Evolutionary conservation across 2,329 filamentous ascomycete genomes (phyloP).

Genomic region (Diaporthe batatas): DNA sequence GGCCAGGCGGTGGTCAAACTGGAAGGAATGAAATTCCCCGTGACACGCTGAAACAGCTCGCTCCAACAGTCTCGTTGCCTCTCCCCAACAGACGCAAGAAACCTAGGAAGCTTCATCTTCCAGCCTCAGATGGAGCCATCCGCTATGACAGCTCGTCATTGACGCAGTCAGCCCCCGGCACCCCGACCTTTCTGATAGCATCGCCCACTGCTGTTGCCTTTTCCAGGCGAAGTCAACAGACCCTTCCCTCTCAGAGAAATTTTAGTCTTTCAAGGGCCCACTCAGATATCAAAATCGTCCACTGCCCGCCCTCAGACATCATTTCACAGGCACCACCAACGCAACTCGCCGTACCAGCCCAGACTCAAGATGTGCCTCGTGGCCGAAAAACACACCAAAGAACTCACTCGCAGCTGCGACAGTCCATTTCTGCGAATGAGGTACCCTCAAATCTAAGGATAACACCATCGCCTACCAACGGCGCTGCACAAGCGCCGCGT

Average conservation of each 20-base stretch:
- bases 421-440: slow-evolving; percentile 9
- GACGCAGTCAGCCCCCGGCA: slow-evolving; percentile 20
- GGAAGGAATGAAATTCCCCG: slow-evolving; percentile 12
- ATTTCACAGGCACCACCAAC: background rate
- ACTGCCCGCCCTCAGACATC: background rate
- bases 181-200: slow-evolving; percentile 12
- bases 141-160: slow-evolving; percentile 31
- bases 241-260: slow-evolving; percentile 12
- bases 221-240: slow-evolving; percentile 25
- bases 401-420: background rate
- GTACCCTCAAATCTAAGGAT: background rate
- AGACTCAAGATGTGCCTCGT: background rate
- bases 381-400: slow-evolving; percentile 2
- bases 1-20: background rate
- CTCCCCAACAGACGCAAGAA: slow-evolving; percentile 19
- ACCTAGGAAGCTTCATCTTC: slow-evolving; percentile 29
- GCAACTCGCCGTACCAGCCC: background rate
- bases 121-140: slow-evolving; percentile 34
- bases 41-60: background rate
- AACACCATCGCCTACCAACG: slow-evolving; percentile 6
- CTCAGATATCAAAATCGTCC: background rate
- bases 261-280: slow-evolving; percentile 21
- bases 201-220: slow-evolving; percentile 10
- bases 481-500: background rate
- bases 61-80: background rate